Conservation (phyloP, 805 yeast genomes). For the Saturnispora gosingensis region DNA sequence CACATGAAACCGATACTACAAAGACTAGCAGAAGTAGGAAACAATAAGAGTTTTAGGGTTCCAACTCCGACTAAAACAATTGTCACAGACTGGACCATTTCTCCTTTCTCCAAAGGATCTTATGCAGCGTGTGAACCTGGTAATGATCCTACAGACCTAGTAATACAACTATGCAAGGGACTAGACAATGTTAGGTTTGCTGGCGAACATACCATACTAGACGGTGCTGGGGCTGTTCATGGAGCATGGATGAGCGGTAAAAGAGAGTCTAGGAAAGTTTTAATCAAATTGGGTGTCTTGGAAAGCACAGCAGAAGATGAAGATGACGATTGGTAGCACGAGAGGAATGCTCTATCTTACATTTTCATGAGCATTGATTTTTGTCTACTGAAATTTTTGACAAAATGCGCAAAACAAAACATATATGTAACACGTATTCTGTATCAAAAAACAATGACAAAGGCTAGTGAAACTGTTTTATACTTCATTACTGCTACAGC, state of each 20-base stretch:
- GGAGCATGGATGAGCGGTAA: slow-evolving; percentile 75
- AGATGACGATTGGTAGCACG: slow-evolving; percentile 26
- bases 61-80: slow-evolving; percentile 32
- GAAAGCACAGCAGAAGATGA: slow-evolving; percentile 23
- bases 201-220: slow-evolving; percentile 81
- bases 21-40: slow-evolving; percentile 10
- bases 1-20: slow-evolving; percentile 46
- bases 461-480: slow-evolving; percentile 51
- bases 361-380: background rate
- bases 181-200: slow-evolving; percentile 65
- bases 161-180: slow-evolving; percentile 54
- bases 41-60: slow-evolving; percentile 15
- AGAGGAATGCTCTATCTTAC: too few relatives aligned
- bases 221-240: slow-evolving; percentile 88
- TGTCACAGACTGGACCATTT: slow-evolving; percentile 68
- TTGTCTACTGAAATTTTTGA: background rate
- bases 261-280: slow-evolving; percentile 23
- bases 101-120: slow-evolving; percentile 74
- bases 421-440: slow-evolving; percentile 1
- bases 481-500: slow-evolving; percentile 38
- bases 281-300: slow-evolving; percentile 17
- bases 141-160: slow-evolving; percentile 58
- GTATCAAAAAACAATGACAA: slow-evolving; percentile 39
- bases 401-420: background rate
- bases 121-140: slow-evolving; percentile 64